Conservation (phyloP, 2,329 filamentous ascomycete genomes). For the Coleophoma cylindrospora region DNA sequence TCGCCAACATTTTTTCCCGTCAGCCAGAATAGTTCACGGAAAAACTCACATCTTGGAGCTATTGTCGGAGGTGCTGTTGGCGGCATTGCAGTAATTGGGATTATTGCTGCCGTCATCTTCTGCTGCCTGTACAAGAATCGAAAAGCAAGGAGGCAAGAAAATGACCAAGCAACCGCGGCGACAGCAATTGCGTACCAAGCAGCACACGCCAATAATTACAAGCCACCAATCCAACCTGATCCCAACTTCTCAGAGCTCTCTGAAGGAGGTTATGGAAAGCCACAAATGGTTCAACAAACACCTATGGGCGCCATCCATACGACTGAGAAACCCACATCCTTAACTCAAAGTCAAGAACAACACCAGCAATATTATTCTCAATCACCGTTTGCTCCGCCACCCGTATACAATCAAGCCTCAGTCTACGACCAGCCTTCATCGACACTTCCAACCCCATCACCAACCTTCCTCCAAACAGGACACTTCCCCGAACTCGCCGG, state of each 20-base stretch:
- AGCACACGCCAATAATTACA: neutral
- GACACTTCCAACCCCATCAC: neutral
- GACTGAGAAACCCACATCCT: neutral
- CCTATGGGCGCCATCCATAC: neutral
- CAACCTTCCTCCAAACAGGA: neutral
- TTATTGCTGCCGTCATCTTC: neutral
- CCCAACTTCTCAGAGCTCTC: neutral
- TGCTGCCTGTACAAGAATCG: neutral
- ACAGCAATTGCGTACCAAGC: neutral
- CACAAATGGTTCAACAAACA: neutral
- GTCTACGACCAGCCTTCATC: neutral
- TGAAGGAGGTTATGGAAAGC: neutral
- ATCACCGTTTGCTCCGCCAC: neutral
- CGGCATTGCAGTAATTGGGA: neutral
- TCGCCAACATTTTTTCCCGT: neutral
- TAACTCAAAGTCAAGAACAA: neutral
- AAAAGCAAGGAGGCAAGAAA: neutral
- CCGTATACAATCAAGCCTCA: too few species aligned
- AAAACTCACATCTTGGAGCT: slow-evolving; percentile 1
- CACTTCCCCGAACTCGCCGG: neutral
- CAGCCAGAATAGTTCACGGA: neutral
- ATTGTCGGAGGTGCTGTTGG: slow-evolving; percentile 1
- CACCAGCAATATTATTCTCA: neutral
- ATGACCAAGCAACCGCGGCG: neutral
- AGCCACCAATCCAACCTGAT: neutral